Evolutionary conservation across 2,329 filamentous ascomycete species (phyloP).

Genomic region (Verticillium dahliae): DNA sequence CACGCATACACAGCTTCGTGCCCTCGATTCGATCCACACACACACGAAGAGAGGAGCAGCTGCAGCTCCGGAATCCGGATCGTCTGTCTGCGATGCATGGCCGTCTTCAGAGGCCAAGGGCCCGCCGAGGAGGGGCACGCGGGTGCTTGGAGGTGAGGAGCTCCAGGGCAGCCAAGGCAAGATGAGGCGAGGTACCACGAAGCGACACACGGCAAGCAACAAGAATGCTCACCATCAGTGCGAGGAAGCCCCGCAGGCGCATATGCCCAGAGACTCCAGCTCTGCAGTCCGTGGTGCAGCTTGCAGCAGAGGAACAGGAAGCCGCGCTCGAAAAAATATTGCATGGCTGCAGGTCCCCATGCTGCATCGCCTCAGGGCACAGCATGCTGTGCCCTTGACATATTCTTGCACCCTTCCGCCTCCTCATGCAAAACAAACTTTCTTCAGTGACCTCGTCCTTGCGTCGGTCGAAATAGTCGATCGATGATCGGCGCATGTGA

Average conservation of each 20-base stretch:
- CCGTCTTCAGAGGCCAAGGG: not conserved
- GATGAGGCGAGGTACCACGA: not conserved
- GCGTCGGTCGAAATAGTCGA: not conserved
- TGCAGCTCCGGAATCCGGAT: not conserved
- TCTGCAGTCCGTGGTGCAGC: not conserved
- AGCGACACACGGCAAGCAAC: not conserved
- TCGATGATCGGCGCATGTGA: not conserved
- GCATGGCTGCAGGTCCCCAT: not conserved
- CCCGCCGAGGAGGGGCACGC: not conserved
- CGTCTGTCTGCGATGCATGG: not conserved
- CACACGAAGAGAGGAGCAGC: not conserved
- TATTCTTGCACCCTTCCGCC: not conserved
- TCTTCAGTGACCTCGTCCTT: not conserved
- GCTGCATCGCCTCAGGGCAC: not conserved
- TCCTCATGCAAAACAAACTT: not conserved
- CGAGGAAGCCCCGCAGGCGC: not conserved
- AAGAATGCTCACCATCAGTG: not conserved
- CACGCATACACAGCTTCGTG: not conserved
- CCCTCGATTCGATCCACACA: not conserved
- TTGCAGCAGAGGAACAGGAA: not conserved
- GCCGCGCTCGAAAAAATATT: not conserved
- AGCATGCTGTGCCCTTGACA: not conserved
- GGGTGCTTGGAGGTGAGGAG: not conserved
- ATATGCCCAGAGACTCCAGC: not conserved
- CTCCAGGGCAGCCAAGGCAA: not conserved